phyloP scores from a whole-genome alignment of 768 basidiomycete genomes.

The Serendipita sp. region DNA sequence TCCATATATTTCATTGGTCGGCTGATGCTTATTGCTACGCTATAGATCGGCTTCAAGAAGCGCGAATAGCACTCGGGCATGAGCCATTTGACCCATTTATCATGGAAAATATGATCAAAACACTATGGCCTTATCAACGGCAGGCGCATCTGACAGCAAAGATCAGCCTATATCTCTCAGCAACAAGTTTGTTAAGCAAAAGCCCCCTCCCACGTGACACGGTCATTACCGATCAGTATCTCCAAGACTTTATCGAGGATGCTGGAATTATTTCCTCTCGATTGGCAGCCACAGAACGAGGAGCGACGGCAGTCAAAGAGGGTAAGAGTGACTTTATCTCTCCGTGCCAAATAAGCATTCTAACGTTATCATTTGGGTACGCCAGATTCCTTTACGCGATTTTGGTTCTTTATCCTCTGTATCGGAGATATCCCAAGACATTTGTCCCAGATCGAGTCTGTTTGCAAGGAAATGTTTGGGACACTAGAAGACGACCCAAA shows the following conservation, averaged over 20 bases:
- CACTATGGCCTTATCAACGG: slow-evolving; percentile 14
- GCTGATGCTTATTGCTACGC: neutral
- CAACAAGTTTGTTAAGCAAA: slow-evolving; percentile 15
- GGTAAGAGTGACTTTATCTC: neutral
- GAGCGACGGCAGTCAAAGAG: neutral
- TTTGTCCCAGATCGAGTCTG: neutral
- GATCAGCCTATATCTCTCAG: slow-evolving; percentile 12
- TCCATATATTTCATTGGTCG: neutral
- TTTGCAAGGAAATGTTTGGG: neutral
- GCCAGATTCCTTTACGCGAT: neutral
- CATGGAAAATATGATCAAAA: slow-evolving; percentile 11
- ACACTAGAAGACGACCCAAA: neutral
- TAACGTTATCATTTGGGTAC: neutral
- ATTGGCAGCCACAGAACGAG: neutral
- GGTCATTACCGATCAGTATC: neutral
- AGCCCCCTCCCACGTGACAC: slow-evolving; percentile 13
- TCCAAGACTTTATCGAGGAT: slow-evolving; percentile 2
- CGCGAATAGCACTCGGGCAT: slow-evolving; percentile 12
- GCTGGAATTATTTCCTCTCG: neutral
- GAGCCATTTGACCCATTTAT: slow-evolving; percentile 12
- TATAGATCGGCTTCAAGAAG: slow-evolving; percentile 12
- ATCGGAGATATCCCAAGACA: neutral
- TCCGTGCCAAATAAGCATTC: neutral
- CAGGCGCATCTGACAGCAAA: slow-evolving; percentile 11
- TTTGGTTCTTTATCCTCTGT: neutral